A percentile compares a stretch with the other conserved stretches of the same genome.
Conservation (phyloP, 163 green algal species). For the Scenedesmus sp. region DNA sequence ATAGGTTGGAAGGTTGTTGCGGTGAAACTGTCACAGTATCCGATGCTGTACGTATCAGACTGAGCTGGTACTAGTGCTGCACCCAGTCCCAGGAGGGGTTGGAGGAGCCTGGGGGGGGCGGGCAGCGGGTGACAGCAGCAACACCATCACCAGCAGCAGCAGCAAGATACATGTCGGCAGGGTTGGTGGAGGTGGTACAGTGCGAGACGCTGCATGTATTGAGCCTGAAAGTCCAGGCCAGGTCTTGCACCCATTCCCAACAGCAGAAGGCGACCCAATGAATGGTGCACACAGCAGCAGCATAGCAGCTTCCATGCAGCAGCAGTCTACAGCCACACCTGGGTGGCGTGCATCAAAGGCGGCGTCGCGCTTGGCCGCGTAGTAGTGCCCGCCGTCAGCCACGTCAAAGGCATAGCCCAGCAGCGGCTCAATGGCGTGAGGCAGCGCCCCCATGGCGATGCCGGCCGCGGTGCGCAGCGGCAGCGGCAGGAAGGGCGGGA, state of each 20-base stretch:
- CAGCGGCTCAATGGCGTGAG: constrained; percentile 41
- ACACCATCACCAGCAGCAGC: neutral
- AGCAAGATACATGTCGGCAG: neutral
- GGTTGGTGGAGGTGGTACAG: too few relatives aligned
- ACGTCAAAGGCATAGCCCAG: constrained; percentile 47
- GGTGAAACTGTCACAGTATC: too few relatives aligned
- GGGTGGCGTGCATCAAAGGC: constrained; percentile 41
- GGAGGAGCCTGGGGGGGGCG: neutral
- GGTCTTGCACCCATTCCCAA: neutral
- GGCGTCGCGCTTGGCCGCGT: constrained; percentile 34
- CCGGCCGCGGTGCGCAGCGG: constrained; percentile 12
- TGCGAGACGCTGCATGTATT: too few relatives aligned
- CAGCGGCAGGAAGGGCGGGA: constrained; percentile 35
- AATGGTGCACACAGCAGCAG: neutral
- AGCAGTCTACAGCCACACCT: neutral
- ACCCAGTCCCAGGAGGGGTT: constrained; percentile 9
- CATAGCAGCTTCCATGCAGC: neutral
- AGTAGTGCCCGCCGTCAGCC: constrained; percentile 40
- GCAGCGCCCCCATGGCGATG: constrained; percentile 48
- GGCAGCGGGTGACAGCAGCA: neutral
- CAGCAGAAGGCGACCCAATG: neutral
- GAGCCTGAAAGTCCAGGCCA: neutral
- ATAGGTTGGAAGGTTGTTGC: too few relatives aligned
- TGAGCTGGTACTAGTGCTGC: neutral
- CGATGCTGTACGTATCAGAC: too few relatives aligned